Base-by-base conservation (phyloP, 371 early-diverging fungal species). In the Mortierella sp. region DNA sequence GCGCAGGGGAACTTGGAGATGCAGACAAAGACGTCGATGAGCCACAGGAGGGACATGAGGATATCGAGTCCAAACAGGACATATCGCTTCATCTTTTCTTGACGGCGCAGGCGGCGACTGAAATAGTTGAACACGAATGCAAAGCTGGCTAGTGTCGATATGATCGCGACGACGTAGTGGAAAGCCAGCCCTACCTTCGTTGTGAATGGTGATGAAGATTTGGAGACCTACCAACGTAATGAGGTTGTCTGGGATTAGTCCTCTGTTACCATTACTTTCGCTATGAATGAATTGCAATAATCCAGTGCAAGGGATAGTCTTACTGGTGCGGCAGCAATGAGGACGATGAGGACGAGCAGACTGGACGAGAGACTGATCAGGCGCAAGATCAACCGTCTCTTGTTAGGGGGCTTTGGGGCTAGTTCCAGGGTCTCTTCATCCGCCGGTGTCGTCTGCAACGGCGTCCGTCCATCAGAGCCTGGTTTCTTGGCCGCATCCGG, bases 21-120 rank as follows among this genome's bases (percentile, higher is more conserved):
- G 70, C 90, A 90, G 0, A 91, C 85, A 79, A 91, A 90, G 13
- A 89, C 76, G 29, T 90, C 90, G 70, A 89, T 87, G 45, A 90
- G 86, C 91, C 90, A 91, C 44, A 88, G 44, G 14, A 90, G 58
- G 0, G 90, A 77, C 85, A 91, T 84, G 10, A 90, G 26, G 26
- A 89, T 70, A 66, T 91, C 91, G 61, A 89, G 84, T 19, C 86
- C 76, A 26, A 87, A 80, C 66, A 90, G 77, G 13, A 90, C 64
- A n/a, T 78, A 78, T 1, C 90, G 87, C 58, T 88, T 88, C 85
- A 90, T 86, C 71, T 89, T 90, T 39, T 79, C 48, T 2, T 82
- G 76, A 4, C 80, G 85, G 39, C 84, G 76, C n/a, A 91, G 43
- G 22, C 88, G 79, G 67, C 91, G 89, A 39, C 85, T 86, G 16